Conservation (phyloP, 805 yeast genomes). For the Cyberlindnera xishuangbannaensis region DNA sequence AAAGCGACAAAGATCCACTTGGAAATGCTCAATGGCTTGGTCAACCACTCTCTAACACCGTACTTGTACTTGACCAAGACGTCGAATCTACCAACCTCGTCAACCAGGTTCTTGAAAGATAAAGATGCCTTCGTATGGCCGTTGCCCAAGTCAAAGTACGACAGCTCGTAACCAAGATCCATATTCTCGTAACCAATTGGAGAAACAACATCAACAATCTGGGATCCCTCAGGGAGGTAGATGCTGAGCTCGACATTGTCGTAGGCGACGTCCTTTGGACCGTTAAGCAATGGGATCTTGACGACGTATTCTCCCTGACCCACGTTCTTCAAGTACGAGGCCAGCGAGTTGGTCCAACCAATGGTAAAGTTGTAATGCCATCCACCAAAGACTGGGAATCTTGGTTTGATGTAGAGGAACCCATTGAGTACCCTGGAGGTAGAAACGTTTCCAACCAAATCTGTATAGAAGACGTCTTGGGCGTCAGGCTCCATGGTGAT, state of each 20-base stretch:
- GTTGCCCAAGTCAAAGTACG: constrained; percentile 64
- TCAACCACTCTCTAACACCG: constrained; percentile 43
- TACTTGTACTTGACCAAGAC: constrained; percentile 60
- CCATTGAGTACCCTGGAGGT: constrained; percentile 45
- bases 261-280: constrained; percentile 66
- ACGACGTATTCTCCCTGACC: constrained; percentile 42
- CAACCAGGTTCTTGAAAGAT: constrained; percentile 55
- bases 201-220: constrained; percentile 46
- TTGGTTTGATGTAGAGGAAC: constrained; percentile 60
- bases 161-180: constrained; percentile 31
- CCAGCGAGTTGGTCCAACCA: constrained; percentile 77
- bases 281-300: constrained; percentile 66
- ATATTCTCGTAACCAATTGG: constrained; percentile 41
- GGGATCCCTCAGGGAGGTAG: constrained; percentile 85
- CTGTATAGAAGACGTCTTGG: constrained; percentile 73
- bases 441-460: constrained; percentile 89
- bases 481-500: constrained; percentile 46
- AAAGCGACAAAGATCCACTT: constrained; percentile 56
- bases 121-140: constrained; percentile 78
- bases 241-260: constrained; percentile 53
- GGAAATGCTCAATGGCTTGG: constrained; percentile 64
- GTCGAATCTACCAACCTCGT: constrained; percentile 53
- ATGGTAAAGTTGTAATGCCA: constrained; percentile 94
- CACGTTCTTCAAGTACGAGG: constrained; percentile 43
- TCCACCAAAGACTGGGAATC: constrained; percentile 94